Conservation (phyloP, 2,329 filamentous ascomycete species). For the Tolypocladium guangdongense region DNA sequence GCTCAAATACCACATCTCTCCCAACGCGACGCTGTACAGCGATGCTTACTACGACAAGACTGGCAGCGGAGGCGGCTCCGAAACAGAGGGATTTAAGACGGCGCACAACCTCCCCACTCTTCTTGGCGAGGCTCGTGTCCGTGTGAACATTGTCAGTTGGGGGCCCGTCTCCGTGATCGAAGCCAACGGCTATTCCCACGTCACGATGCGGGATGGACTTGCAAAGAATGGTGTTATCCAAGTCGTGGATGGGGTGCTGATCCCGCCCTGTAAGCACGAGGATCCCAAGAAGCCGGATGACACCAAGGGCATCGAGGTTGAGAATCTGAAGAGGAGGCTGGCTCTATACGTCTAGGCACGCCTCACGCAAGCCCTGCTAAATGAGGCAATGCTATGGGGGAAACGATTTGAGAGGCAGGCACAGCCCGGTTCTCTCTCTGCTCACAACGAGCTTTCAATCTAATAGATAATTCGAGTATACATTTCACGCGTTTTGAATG, state of each 20-base stretch:
- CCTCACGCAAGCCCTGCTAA: not conserved
- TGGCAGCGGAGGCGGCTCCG: slow-evolving; percentile 12
- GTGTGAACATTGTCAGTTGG: slow-evolving; percentile 59
- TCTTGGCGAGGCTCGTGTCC: slow-evolving; percentile 52
- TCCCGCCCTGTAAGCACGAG: slow-evolving; percentile 54
- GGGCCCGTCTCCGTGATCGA: slow-evolving; percentile 60
- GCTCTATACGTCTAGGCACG: slow-evolving; percentile 11
- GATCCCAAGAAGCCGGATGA: slow-evolving; percentile 2
- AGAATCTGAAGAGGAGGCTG: slow-evolving; percentile 19
- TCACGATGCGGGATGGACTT: slow-evolving; percentile 58
- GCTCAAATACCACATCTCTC: slow-evolving; percentile 67
- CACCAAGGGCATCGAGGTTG: slow-evolving; percentile 14
- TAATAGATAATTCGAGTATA: not conserved
- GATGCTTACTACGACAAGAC: slow-evolving; percentile 59
- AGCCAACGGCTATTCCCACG: slow-evolving; percentile 61
- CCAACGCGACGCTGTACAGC: slow-evolving; percentile 68
- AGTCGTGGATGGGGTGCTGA: slow-evolving; percentile 58
- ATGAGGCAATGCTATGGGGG: not conserved
- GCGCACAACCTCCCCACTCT: slow-evolving; percentile 62
- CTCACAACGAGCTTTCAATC: not conserved
- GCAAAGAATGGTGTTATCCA: slow-evolving; percentile 77
- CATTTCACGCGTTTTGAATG: not conserved
- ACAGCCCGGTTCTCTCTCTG: not conserved
- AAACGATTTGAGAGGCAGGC: not conserved
- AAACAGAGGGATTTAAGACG: slow-evolving; percentile 17